phyloP scores from a whole-genome alignment of 2,329 filamentous ascomycete species.

The Colletotrichum tabaci region DNA sequence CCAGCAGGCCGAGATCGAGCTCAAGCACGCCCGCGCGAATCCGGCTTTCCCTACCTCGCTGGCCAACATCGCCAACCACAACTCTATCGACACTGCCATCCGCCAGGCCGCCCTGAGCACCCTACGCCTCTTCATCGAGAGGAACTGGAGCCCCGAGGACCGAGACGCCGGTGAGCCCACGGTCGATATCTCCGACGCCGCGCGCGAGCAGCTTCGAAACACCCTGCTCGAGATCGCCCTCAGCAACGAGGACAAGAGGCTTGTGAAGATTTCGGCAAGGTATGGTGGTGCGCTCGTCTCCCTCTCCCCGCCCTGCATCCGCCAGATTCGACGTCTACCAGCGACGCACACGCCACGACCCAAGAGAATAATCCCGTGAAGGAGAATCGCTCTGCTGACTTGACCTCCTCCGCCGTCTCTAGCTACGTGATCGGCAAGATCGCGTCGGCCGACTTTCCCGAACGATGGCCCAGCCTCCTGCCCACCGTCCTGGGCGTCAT shows the following conservation, averaged over 20 bases:
- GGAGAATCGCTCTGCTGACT: constrained; percentile 23
- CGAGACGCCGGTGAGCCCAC: constrained; percentile 75
- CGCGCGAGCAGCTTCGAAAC: constrained; percentile 81
- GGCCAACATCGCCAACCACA: constrained; percentile 84
- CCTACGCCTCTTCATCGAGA: constrained; percentile 86
- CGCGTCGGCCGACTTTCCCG: constrained; percentile 91
- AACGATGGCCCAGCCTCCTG: constrained; percentile 93
- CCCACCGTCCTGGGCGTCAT: constrained; percentile 85
- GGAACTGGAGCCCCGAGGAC: constrained; percentile 85
- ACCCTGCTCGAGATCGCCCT: constrained; percentile 84
- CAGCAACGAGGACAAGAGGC: constrained; percentile 81
- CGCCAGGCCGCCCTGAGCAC: constrained; percentile 87
- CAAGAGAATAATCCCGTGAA: background rate
- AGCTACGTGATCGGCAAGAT: constrained; percentile 91
- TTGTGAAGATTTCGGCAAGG: constrained; percentile 90
- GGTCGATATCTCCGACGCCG: constrained; percentile 79
- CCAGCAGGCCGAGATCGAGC: constrained; percentile 88
- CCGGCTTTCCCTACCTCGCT: constrained; percentile 84
- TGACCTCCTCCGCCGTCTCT: constrained; percentile 31
- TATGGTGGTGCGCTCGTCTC: constrained; percentile 55
- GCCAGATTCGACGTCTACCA: background rate
- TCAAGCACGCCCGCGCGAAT: constrained; percentile 78
- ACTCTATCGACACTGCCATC: constrained; percentile 79
- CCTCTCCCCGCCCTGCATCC: background rate
- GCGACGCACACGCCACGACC: background rate